Evolutionary conservation across 371 early-diverging fungal genomes (phyloP).

Genomic region (Saksenaea vasiformis): DNA sequence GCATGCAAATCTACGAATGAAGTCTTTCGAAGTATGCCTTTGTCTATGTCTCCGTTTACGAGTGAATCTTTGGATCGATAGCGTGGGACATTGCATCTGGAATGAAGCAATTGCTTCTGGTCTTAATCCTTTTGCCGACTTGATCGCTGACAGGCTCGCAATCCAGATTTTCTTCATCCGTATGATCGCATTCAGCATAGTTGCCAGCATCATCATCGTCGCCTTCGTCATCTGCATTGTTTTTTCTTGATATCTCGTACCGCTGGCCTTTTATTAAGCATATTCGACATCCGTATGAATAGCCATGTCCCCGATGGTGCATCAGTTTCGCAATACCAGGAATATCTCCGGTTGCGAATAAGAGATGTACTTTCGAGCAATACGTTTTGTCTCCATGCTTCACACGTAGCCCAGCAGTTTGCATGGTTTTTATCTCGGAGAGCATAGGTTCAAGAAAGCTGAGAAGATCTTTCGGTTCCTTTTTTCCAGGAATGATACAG

Average conservation of each 20-base stretch:
- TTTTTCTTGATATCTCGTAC: neutral
- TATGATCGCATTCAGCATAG: neutral
- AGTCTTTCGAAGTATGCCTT: neutral
- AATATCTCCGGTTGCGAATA: neutral
- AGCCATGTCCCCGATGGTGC: neutral
- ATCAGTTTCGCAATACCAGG: neutral
- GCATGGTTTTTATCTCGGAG: neutral
- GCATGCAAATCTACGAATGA: neutral
- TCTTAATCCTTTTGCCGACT: neutral
- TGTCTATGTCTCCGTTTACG: neutral
- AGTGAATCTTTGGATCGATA: neutral
- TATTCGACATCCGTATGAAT: neutral
- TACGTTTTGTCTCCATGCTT: neutral
- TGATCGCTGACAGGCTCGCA: neutral
- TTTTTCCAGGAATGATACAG: neutral
- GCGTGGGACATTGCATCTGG: neutral
- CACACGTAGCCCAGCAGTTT: neutral
- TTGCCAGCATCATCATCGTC: neutral
- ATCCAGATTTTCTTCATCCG: neutral
- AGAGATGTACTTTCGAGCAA: neutral
- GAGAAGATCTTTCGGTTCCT: neutral
- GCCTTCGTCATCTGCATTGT: neutral
- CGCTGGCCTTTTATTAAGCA: neutral
- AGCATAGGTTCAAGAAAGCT: neutral
- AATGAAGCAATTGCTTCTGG: neutral